Percentiles rank a stretch among this genome's conserved stretches.
Conservation (phyloP, 169 alveolate genomes). For the Plasmodium fragile region DNA sequence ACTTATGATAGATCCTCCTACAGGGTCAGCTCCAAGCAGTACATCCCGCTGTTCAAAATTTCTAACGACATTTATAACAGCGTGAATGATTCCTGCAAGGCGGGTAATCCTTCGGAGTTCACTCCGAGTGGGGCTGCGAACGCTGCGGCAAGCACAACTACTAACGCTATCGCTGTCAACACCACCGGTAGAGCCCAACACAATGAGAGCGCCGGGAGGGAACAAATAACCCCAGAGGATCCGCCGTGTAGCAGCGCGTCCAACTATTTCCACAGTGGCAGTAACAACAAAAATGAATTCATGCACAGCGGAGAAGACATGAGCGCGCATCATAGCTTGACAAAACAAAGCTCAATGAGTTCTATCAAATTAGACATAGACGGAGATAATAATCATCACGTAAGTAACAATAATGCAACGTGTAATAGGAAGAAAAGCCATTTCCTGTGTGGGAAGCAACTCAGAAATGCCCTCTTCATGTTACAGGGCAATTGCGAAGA, state of each 20-base stretch:
- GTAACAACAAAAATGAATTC: slow-evolving; percentile 1
- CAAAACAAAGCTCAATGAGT: not conserved
- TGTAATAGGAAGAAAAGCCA: slow-evolving; percentile 20
- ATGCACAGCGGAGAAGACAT: not conserved
- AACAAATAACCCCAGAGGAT: slow-evolving; percentile 3
- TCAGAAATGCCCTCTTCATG: slow-evolving; percentile 13
- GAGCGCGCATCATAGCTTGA: not conserved
- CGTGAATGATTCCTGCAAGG: not conserved
- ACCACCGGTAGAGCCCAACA: not conserved
- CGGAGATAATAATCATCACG: not conserved
- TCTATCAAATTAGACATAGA: slow-evolving; percentile 7
- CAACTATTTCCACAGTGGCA: not conserved
- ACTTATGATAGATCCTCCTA: slow-evolving; percentile 11
- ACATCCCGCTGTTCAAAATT: slow-evolving; percentile 9
- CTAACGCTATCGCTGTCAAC: not conserved
- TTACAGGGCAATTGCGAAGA: not conserved
- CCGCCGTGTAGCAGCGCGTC: not conserved
- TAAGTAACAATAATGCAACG: not conserved
- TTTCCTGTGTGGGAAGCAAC: not conserved
- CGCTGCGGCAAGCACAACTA: not conserved
- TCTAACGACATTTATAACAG: slow-evolving; percentile 15
- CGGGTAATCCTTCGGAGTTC: not conserved
- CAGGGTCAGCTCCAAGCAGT: slow-evolving; percentile 17
- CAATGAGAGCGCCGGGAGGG: not conserved
- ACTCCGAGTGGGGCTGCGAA: not conserved